Base-by-base conservation (phyloP, 345 rosid genomes). In the Lumnitzera littorea region DNA sequence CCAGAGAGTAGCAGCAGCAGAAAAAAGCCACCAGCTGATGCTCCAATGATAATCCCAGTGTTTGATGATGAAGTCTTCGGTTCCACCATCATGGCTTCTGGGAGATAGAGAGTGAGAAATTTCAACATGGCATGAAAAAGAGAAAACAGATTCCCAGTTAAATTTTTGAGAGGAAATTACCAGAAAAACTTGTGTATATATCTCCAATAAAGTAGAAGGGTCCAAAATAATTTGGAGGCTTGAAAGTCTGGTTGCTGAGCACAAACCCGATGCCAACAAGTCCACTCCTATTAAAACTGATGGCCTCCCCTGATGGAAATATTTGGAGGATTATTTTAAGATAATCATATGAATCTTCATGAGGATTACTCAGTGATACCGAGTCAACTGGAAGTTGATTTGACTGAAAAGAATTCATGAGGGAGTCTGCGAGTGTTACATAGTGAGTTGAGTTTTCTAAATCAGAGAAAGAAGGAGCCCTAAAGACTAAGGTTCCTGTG, bases 401-500 rank as follows among this genome's bases (percentile, higher is more conserved):
- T 36, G 51, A 56, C 61, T 50, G 70, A 60, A 75, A 79, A 59
- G 59, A 62, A 11, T 5, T 4, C 25, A 43, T 59, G 63, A 94
- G 15, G 23, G 61, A 0, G 2, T 54, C 15, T 69, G 78, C 67
- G 0, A 95, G 96, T 13, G 1, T 12, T 8, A 0, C 3, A 16
- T 67, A 91, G 72, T 70, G 46, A 43, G 77, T 63, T 6, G 24
- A 1, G 68, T 83, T 80, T 66, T 16, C 66, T 51, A 82, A 66
- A 76, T 74, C 74, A 46, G 96, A 86, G 78, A 91, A 91, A 12
- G 81, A 68, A 73, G 85, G 74, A 63, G 89, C 77, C 51, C 89
- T 82, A 76, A 94, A 84, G 43, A 6, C 1, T 60, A 94, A 51
- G 31, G 62, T 67, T 70, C 99, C 99, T 12, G 56, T 80, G 73